Evolutionary conservation across 176 grass and related monocot species (phyloP).

Genomic region (Otatea glauca): DNA sequence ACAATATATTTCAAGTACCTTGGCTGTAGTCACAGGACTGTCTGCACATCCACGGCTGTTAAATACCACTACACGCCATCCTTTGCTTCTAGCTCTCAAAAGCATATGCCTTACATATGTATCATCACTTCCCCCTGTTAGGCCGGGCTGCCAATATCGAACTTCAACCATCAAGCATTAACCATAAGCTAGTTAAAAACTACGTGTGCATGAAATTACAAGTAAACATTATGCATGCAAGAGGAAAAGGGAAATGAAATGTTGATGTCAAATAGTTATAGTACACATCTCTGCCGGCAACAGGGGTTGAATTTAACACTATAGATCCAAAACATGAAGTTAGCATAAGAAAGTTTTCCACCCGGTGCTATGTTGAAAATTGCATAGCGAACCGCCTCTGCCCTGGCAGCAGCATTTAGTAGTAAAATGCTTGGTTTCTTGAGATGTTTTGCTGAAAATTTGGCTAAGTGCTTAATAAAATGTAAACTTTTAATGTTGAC

Average conservation of each 20-base stretch:
- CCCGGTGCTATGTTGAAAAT: neutral
- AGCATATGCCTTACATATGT: slow-evolving; percentile 99
- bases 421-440: neutral
- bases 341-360: neutral
- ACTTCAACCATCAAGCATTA: slow-evolving; percentile 19
- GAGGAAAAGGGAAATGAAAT: neutral
- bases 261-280: slow-evolving; percentile 1
- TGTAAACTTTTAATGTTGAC: neutral
- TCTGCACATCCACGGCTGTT: slow-evolving; percentile 92
- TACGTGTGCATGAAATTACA: neutral
- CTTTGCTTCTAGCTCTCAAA: slow-evolving; percentile 84
- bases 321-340: neutral
- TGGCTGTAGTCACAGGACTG: slow-evolving; percentile 89
- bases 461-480: neutral
- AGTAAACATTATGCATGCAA: neutral
- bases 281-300: neutral
- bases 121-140: slow-evolving; percentile 94
- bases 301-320: neutral
- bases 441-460: neutral
- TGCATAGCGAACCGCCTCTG: neutral
- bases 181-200: slow-evolving; percentile 35
- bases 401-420: neutral
- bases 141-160: slow-evolving; percentile 68
- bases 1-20: slow-evolving; percentile 57
- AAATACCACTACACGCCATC: slow-evolving; percentile 85